Percentiles rank a stretch among this genome's conserved stretches.
Evolutionary conservation across 2,329 filamentous ascomycete genomes (phyloP).

Genomic region (Arthrobotrys iridis): DNA sequence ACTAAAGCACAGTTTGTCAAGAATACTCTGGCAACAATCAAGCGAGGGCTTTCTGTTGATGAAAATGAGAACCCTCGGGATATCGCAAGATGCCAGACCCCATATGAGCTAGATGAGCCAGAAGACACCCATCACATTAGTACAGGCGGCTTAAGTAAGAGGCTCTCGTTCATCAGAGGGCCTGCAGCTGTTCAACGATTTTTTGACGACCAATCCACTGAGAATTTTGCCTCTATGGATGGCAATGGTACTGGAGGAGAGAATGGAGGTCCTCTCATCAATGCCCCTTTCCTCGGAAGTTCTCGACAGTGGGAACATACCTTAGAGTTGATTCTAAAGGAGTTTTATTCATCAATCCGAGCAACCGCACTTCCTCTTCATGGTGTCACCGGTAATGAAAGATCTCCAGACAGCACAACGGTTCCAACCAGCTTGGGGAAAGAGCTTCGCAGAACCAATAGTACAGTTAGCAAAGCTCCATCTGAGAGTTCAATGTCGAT

Average conservation of each 20-base stretch:
- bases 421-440: slow-evolving; percentile 33
- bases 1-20: slow-evolving; percentile 92
- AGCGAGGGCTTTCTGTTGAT: slow-evolving; percentile 70
- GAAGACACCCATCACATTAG: slow-evolving; percentile 15
- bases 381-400: slow-evolving; percentile 66
- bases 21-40: slow-evolving; percentile 92
- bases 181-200: slow-evolving; percentile 57
- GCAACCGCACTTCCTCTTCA: slow-evolving; percentile 87
- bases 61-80: slow-evolving; percentile 51
- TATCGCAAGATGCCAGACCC: slow-evolving; percentile 55
- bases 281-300: slow-evolving; percentile 76
- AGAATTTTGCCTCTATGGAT: slow-evolving; percentile 56
- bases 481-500: slow-evolving; percentile 69
- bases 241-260: slow-evolving; percentile 66
- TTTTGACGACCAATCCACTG: slow-evolving; percentile 52
- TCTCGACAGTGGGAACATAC: slow-evolving; percentile 86
- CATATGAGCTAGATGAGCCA: slow-evolving; percentile 54
- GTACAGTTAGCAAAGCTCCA: slow-evolving; percentile 89
- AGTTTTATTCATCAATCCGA: slow-evolving; percentile 89
- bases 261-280: slow-evolving; percentile 79
- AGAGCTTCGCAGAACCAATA: slow-evolving; percentile 73
- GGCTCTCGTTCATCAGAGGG: slow-evolving; percentile 57
- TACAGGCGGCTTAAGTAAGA: slow-evolving; percentile 61
- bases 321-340: slow-evolving; percentile 88
- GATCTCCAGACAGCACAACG: slow-evolving; percentile 30